Percentiles rank a stretch among this genome's conserved stretches.
Conservation (phyloP, 352 stramenopile species). For the Elongisporangium senticosum region DNA sequence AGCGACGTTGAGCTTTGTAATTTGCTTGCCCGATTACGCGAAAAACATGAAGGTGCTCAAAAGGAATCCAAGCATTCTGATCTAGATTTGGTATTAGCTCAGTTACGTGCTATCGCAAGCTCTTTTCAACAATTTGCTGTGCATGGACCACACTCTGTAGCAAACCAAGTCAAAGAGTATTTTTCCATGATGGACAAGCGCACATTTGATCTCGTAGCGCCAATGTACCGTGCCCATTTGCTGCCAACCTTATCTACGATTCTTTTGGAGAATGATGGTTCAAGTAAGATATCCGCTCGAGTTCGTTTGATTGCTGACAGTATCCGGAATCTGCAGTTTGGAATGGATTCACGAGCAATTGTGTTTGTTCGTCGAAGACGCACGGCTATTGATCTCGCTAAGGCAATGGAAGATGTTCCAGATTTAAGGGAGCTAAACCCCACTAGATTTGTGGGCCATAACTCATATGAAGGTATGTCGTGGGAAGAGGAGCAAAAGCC, state of each 20-base stretch:
- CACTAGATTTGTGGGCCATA: conserved; percentile 73
- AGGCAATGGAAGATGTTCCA: conserved; percentile 56
- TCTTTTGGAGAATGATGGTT: conserved; percentile 15
- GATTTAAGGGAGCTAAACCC: conserved; percentile 52
- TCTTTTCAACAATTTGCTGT: conserved; percentile 50
- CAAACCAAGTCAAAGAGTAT: conserved; percentile 23
- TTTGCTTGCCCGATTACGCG: conserved; percentile 38
- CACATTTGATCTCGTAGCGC: conserved; percentile 25
- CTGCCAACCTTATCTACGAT: conserved; percentile 19
- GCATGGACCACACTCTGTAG: conserved; percentile 32
- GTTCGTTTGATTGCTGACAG: conserved; percentile 46
- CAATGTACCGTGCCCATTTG: conserved; percentile 27
- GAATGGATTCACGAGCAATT: conserved; percentile 61
- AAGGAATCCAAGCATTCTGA: conserved; percentile 13
- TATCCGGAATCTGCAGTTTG: conserved; percentile 36
- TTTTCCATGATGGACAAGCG: conserved; percentile 25
- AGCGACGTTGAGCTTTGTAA: conserved; percentile 49
- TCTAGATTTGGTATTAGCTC: conserved; percentile 36
- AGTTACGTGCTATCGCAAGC: conserved; percentile 38
- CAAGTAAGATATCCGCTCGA: conserved; percentile 41
- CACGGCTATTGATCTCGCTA: conserved; percentile 62
- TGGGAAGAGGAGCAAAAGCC: conserved; percentile 77
- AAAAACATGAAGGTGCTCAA: conserved; percentile 9
- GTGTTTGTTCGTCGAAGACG: conserved; percentile 70
- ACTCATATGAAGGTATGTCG: conserved; percentile 76